Percentiles rank a stretch among this genome's conserved stretches.
phyloP scores from a whole-genome alignment of 2,329 filamentous ascomycete genomes.

The Ascocoryne sarcoides region DNA sequence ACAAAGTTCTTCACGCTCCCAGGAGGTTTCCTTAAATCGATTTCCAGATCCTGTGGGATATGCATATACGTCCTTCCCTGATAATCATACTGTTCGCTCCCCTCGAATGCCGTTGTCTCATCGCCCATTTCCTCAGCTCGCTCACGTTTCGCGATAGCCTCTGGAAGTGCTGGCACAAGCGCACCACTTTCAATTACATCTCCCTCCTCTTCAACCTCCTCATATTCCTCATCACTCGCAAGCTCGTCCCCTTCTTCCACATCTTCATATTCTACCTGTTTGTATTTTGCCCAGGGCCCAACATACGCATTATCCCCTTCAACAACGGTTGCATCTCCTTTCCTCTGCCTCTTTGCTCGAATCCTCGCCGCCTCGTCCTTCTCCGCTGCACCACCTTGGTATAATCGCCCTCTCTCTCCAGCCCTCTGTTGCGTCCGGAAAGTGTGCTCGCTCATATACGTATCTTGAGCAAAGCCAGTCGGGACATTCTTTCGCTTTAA shows the following conservation, averaged over 20 bases:
- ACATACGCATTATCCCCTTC: constrained; percentile 85
- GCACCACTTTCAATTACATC: constrained; percentile 57
- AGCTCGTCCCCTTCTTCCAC: constrained; percentile 66
- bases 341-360: constrained; percentile 70
- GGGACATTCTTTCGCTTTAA: constrained; percentile 73
- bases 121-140: constrained; percentile 50
- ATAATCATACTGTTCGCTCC: constrained; percentile 77
- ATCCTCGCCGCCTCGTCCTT: constrained; percentile 65
- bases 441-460: constrained; percentile 79
- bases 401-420: constrained; percentile 58
- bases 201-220: constrained; percentile 66
- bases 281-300: constrained; percentile 88
- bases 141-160: constrained; percentile 46
- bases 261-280: constrained; percentile 62
- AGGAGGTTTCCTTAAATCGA: constrained; percentile 67
- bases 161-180: constrained; percentile 46
- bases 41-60: constrained; percentile 79
- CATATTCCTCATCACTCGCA: constrained; percentile 70
- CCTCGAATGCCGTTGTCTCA: constrained; percentile 85
- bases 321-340: constrained; percentile 73
- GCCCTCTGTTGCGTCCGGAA: constrained; percentile 85
- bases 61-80: constrained; percentile 97
- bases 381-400: constrained; percentile 43
- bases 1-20: constrained; percentile 83
- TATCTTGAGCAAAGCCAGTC: constrained; percentile 83